Evolutionary conservation across 2,329 filamentous ascomycete genomes (phyloP), one percentile per base, ranked within the genome.

Genomic region (Metarhizium guizhouense): DNA sequence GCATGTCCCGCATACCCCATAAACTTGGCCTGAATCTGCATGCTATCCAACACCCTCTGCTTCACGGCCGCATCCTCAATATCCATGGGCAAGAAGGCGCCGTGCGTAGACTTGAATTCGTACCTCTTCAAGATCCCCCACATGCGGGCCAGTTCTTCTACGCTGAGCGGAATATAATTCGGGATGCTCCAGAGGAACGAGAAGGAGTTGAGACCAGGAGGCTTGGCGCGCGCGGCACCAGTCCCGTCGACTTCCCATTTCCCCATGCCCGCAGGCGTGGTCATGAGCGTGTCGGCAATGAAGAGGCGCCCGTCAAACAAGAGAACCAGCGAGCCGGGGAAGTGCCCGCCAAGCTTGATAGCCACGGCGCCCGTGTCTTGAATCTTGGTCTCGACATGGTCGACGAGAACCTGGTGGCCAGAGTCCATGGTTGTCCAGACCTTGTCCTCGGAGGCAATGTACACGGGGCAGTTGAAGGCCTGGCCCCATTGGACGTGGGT

Each of bases 181-280:
- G 85, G 85, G 59, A 87, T 85, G 53, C 84, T 86, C 85, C 87
- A 92, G 79, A 90, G 85, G 70, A 91, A 92, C 0, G 81, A 73
- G 64, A 81, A 92, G 14, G 72, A 76, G 62, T 78, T 82, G 61
- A 78, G 65, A 0, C 74, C 76, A 3, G 58, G 53, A 0, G 78
- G 79, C 49, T 72, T 61, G 14, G 61, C 48, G 3, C 75, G 65
- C 45, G 66, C 54, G 0, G 54, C 62, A 1, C 74, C 73, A 10
- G 72, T 18, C 8, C 63, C 65, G 53, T 81, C 74, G 10, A 67
- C 65, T 0, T 68, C 67, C 76, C 78, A 82, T n/a, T 58, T 60
- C 3, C 32, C 32, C 6, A 34, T 34, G 32, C 32, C 32, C 32
- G 77, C 76, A 0, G 87, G 86, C 3, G 87, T 86, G 29, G 84